Evolutionary conservation across 371 early-diverging fungal species (phyloP).

Genomic region (Saksenaea oblongispora): DNA sequence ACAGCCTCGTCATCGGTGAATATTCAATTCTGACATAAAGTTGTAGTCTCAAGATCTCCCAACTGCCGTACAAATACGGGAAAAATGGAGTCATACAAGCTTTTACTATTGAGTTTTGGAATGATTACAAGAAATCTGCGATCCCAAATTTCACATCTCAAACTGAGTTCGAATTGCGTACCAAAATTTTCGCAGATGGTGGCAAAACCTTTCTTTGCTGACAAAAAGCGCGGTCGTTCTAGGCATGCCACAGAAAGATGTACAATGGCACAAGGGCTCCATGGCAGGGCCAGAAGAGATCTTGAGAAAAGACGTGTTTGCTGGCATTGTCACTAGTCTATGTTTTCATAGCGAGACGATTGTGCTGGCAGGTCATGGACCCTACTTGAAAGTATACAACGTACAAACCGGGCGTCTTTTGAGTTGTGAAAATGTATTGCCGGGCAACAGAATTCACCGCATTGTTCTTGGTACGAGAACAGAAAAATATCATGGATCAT

Average conservation of each 20-base stretch:
- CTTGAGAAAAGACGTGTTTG: conserved; percentile 44
- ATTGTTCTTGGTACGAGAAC: conserved; percentile 51
- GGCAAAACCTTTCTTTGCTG: background rate
- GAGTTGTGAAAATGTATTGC: conserved; percentile 34
- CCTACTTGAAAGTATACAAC: conserved; percentile 57
- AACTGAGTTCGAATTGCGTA: no score
- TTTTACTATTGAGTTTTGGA: no score
- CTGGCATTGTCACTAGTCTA: conserved; percentile 59
- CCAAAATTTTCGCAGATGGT: no score
- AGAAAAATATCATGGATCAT: background rate
- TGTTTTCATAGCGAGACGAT: conserved; percentile 51
- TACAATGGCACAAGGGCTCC: background rate
- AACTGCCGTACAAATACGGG: no score
- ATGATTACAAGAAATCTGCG: no score
- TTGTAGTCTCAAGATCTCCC: no score
- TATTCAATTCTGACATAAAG: no score
- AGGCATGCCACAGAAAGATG: background rate
- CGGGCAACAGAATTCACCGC: conserved; percentile 57
- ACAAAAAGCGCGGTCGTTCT: background rate
- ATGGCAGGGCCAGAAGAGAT: background rate
- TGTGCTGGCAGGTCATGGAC: conserved; percentile 64
- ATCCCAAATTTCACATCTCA: no score
- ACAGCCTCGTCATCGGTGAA: no score
- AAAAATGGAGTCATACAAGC: no score
- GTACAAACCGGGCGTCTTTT: conserved; percentile 47